Conservation (phyloP, 2,329 filamentous ascomycete genomes). For the Blumeriella jaapii region DNA sequence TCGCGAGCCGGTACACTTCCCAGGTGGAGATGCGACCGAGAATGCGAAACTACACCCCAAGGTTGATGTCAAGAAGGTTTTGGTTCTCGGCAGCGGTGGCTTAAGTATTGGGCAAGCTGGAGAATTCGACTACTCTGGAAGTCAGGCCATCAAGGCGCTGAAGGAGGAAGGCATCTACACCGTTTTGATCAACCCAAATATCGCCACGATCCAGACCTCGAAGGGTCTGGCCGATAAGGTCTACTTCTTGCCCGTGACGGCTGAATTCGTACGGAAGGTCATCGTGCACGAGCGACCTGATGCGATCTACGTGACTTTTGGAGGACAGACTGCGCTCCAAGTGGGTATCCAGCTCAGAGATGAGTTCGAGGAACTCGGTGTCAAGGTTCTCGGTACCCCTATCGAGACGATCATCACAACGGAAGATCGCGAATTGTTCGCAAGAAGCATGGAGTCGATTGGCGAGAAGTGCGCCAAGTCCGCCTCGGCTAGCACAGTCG, state of each 20-base stretch:
- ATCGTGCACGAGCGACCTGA: constrained; percentile 91
- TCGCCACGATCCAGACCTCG: constrained; percentile 96
- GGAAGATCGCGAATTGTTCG: constrained; percentile 94
- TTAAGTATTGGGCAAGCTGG: constrained; percentile 95
- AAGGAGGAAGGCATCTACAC: constrained; percentile 99
- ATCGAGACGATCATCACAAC: constrained; percentile 98
- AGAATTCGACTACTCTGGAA: constrained; percentile 98
- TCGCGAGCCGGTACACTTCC: constrained; percentile 67
- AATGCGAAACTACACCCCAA: constrained; percentile 66
- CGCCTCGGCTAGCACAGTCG: constrained; percentile 76
- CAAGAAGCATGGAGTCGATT: constrained; percentile 96
- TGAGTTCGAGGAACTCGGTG: constrained; percentile 84
- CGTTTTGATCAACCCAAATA: constrained; percentile 96
- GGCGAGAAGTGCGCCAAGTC: constrained; percentile 97
- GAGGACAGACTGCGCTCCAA: constrained; percentile 91
- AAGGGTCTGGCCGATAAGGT: constrained; percentile 97
- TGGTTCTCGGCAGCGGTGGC: constrained; percentile 88
- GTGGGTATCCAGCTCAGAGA: constrained; percentile 97
- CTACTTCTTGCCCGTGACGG: constrained; percentile 94
- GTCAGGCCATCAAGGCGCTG: constrained; percentile 94
- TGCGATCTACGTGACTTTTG: constrained; percentile 95
- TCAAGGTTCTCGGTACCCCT: constrained; percentile 88
- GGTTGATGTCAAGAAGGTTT: constrained; percentile 83
- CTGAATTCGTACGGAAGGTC: constrained; percentile 95
- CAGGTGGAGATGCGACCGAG: constrained; percentile 70